A percentile compares a stretch with the other conserved stretches of the same genome.
These are phyloP conservation scores for Trichoderma arundinaceum DNA, from an alignment of 2,329 filamentous ascomycete genomes.

Conservation along the genomic window DNA sequence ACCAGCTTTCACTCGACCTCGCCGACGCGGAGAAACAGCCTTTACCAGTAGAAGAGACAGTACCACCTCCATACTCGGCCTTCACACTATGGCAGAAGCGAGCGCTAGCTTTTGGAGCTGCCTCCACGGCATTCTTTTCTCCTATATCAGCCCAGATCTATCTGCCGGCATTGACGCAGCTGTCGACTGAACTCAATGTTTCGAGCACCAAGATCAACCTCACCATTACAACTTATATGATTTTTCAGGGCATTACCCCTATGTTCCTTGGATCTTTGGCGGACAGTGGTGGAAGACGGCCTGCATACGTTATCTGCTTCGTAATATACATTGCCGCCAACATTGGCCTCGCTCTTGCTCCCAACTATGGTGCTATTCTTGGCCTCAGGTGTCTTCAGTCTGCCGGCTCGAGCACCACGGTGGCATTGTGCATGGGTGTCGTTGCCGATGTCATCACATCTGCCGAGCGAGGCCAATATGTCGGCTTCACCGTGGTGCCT, in stretches of 20 bases:
- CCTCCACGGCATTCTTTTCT: conserved; percentile 52
- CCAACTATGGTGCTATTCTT: conserved; percentile 56
- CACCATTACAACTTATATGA: conserved; percentile 61
- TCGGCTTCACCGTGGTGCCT: conserved; percentile 58
- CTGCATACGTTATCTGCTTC: conserved; percentile 60
- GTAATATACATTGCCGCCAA: conserved; percentile 59
- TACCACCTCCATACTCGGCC: conserved; percentile 44
- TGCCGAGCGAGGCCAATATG: conserved; percentile 65
- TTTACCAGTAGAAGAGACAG: conserved; percentile 1
- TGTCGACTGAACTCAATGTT: conserved; percentile 56
- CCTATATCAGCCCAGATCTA: conserved; percentile 58
- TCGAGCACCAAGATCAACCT: conserved; percentile 53
- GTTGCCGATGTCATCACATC: conserved; percentile 68
- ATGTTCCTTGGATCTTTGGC: conserved; percentile 62
- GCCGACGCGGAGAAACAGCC: conserved; percentile 34
- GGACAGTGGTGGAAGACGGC: conserved; percentile 59
- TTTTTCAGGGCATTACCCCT: conserved; percentile 65
- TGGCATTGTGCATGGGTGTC: conserved; percentile 63
- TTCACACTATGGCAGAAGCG: conserved; percentile 50
- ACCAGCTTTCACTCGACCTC: conserved; percentile 10
- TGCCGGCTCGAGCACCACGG: conserved; percentile 62
- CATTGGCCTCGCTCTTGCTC: conserved; percentile 58
- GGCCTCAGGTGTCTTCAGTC: conserved; percentile 62
- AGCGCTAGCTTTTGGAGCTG: conserved; percentile 48
- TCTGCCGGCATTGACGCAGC: conserved; percentile 57